Evolutionary conservation across 805 yeast genomes (phyloP).

Genomic region (Kodamaea lidongshanica): DNA sequence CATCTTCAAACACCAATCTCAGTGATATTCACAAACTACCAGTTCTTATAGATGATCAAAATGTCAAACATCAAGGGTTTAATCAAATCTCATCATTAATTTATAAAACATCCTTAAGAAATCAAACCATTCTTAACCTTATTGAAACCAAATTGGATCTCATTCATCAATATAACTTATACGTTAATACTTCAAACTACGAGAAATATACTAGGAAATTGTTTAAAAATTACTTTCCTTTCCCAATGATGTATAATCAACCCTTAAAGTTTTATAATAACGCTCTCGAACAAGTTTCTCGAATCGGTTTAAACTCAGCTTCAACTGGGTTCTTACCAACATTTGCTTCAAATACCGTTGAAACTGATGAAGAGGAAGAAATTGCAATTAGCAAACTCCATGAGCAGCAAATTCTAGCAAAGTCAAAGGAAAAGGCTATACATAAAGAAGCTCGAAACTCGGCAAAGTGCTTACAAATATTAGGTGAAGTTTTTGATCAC

Average conservation of each 20-base stretch:
- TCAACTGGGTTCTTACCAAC: slow-evolving; percentile 27
- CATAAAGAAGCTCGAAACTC: slow-evolving; percentile 30
- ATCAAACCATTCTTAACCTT: slow-evolving; percentile 40
- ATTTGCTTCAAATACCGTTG: slow-evolving; percentile 16
- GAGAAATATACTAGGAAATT: slow-evolving; percentile 52
- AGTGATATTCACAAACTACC: slow-evolving; percentile 50
- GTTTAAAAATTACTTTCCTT: slow-evolving; percentile 50
- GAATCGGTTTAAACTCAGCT: slow-evolving; percentile 25
- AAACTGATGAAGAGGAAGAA: slow-evolving; percentile 13
- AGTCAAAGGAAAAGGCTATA: slow-evolving; percentile 25
- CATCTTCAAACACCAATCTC: slow-evolving; percentile 53
- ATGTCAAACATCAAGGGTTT: slow-evolving; percentile 34
- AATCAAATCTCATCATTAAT: slow-evolving; percentile 30
- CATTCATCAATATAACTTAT: slow-evolving; percentile 54
- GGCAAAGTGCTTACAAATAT: slow-evolving; percentile 24
- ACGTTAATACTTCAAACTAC: slow-evolving; percentile 52
- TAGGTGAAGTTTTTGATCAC: slow-evolving; percentile 17
- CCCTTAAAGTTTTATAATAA: slow-evolving; percentile 43
- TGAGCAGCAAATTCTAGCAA: slow-evolving; percentile 29
- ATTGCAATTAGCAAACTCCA: slow-evolving; percentile 34
- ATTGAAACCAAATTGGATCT: slow-evolving; percentile 36
- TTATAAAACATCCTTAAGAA: slow-evolving; percentile 12
- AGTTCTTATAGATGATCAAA: slow-evolving; percentile 25
- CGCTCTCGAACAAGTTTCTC: slow-evolving; percentile 30
- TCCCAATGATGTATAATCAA: slow-evolving; percentile 70